These are phyloP conservation scores for Fusarium sp. DNA, from an alignment of 2,329 filamentous ascomycete species.

Conservation along the genomic window DNA sequence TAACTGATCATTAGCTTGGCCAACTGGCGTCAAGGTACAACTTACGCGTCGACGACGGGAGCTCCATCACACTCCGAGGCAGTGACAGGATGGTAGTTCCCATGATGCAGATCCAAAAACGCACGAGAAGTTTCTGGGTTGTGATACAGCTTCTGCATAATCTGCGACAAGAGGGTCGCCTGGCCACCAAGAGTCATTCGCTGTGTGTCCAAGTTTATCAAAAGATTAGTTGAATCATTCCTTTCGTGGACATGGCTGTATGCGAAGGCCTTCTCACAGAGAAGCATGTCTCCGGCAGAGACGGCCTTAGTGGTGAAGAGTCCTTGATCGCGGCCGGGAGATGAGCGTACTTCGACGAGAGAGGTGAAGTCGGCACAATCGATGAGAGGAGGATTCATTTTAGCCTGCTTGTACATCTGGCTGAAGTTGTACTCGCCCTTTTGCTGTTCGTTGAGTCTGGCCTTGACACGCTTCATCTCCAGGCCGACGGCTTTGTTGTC, in stretches of 20 bases:
- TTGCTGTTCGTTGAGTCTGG: conserved; percentile 53
- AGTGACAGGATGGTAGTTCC: conserved; percentile 49
- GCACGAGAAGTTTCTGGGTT: conserved; percentile 43
- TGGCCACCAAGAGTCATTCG: conserved; percentile 51
- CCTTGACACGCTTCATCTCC: conserved; percentile 46
- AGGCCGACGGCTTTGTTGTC: conserved; percentile 46
- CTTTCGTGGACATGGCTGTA: conserved; percentile 49
- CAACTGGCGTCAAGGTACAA: background rate
- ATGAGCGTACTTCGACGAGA: conserved; percentile 55
- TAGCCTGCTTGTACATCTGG: conserved; percentile 51
- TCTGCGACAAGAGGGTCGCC: conserved; percentile 52
- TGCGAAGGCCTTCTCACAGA: conserved; percentile 68
- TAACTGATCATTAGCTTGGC: conserved; percentile 22
- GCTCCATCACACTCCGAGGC: conserved; percentile 46
- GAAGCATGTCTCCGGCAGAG: conserved; percentile 61
- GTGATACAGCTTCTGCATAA: conserved; percentile 59
- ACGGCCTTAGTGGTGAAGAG: conserved; percentile 63
- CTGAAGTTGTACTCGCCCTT: conserved; percentile 54
- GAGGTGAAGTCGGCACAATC: conserved; percentile 61
- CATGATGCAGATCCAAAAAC: conserved; percentile 52
- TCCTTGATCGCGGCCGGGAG: conserved; percentile 58
- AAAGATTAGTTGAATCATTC: conserved; percentile 25
- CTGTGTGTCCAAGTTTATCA: conserved; percentile 53
- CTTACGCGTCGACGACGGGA: conserved; percentile 60
- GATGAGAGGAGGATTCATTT: conserved; percentile 53